These are phyloP conservation scores for Aureobasidium sp. DNA, from an alignment of 2,329 filamentous ascomycete genomes.

Conservation along the genomic window DNA sequence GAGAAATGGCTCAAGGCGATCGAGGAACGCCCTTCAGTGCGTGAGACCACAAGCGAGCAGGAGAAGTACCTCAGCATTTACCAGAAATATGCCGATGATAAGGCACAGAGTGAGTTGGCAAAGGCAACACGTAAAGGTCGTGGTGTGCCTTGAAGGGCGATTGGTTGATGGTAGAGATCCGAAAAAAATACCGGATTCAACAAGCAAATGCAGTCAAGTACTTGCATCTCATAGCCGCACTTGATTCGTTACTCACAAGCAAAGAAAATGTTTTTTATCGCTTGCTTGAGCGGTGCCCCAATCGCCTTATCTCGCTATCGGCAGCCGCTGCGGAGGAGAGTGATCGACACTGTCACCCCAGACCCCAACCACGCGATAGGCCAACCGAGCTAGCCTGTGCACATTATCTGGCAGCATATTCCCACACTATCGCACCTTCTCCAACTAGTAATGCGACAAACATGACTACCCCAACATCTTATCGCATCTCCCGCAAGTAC, in stretches of 20 bases:
- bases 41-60: slow-evolving; percentile 72
- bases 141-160: slow-evolving; percentile 60
- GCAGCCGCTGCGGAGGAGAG: background rate
- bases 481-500: background rate
- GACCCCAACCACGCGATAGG: background rate
- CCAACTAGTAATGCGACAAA: background rate
- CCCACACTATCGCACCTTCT: slow-evolving; percentile 9
- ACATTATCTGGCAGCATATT: no score
- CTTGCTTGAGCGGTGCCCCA: background rate
- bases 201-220: no score
- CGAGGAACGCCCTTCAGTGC: slow-evolving; percentile 66
- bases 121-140: slow-evolving; percentile 63
- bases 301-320: slow-evolving; percentile 20
- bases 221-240: no score
- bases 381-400: no score
- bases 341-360: slow-evolving; percentile 16
- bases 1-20: slow-evolving; percentile 69
- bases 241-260: background rate
- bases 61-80: slow-evolving; percentile 76
- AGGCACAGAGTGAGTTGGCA: slow-evolving; percentile 52
- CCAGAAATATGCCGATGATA: slow-evolving; percentile 53
- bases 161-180: no score
- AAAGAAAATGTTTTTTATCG: background rate
- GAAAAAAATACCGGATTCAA: no score
- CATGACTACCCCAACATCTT: background rate